These are phyloP conservation scores for Phytophthora chlamydospora DNA, from an alignment of 352 stramenopile genomes.

Conservation along the genomic window DNA sequence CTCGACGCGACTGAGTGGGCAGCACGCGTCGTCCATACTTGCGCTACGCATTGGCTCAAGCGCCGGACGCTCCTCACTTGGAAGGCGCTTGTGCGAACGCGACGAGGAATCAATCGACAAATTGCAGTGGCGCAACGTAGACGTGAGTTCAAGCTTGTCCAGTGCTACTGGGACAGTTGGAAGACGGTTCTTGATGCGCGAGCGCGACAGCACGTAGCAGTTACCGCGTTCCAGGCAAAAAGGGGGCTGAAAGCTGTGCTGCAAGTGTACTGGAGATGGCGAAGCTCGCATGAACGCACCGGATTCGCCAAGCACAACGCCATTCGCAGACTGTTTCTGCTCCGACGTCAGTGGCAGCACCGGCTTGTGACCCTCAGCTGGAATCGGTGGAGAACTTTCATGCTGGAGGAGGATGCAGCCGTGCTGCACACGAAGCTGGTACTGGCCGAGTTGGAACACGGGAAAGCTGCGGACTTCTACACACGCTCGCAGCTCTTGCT, in stretches of 20 bases:
- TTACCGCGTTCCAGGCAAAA: neutral
- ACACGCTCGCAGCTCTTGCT: conserved; percentile 6
- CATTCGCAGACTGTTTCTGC: conserved; percentile 4
- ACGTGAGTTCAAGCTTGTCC: conserved; percentile 11
- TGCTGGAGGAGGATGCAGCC: conserved; percentile 3
- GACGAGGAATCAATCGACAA: conserved; percentile 4
- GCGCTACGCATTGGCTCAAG: conserved; percentile 18
- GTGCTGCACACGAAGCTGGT: conserved; percentile 16
- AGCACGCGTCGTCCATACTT: conserved; percentile 14
- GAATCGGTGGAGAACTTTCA: conserved; percentile 22
- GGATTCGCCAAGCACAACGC: conserved; percentile 12
- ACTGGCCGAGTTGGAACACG: conserved; percentile 7
- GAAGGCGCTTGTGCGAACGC: conserved; percentile 8
- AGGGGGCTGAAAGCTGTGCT: conserved; percentile 5
- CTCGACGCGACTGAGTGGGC: conserved; percentile 20
- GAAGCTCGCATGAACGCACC: neutral
- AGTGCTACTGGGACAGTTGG: conserved; percentile 21
- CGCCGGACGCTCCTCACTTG: conserved; percentile 16
- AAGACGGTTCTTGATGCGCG: conserved; percentile 3
- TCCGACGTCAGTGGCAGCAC: conserved; percentile 14
- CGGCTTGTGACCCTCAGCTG: conserved; percentile 9
- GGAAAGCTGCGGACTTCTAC: conserved; percentile 3
- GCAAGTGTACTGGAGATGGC: conserved; percentile 25
- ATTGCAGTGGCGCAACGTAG: conserved; percentile 1
- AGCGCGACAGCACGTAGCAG: conserved; percentile 7